Evolutionary conservation across 331 rosid species (phyloP).

Genomic region (Acacia concinna): DNA sequence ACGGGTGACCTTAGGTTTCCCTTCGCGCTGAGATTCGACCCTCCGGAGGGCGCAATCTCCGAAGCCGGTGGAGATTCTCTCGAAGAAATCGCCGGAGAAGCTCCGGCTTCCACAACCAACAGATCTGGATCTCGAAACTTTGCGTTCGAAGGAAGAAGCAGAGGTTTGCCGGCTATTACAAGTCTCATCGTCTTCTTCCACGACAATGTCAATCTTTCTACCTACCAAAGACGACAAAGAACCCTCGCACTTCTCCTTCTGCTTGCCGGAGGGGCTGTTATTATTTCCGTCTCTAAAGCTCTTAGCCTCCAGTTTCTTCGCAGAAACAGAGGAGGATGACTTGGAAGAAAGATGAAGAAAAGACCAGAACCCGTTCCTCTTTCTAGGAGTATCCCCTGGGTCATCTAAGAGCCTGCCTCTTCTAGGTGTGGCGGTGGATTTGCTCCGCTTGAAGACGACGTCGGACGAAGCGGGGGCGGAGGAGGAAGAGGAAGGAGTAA

Average conservation of each 20-base stretch:
- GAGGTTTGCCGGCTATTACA: conserved; percentile 16
- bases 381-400: conserved; percentile 57
- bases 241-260: conserved; percentile 40
- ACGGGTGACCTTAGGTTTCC: conserved; percentile 46
- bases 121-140: conserved; percentile 94
- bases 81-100: conserved; percentile 91
- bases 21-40: conserved; percentile 89
- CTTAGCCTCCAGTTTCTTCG: conserved; percentile 44
- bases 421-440: conserved; percentile 71
- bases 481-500: conserved; percentile 11
- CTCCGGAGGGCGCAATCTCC: conserved; percentile 91
- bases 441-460: conserved; percentile 68
- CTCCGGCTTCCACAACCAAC: conserved; percentile 96
- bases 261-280: conserved; percentile 19
- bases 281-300: conserved; percentile 42
- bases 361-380: conserved; percentile 80
- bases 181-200: conserved; percentile 55
- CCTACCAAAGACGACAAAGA: conserved; percentile 46
- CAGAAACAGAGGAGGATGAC: conserved; percentile 30
- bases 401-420: conserved; percentile 40
- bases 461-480: conserved; percentile 15
- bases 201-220: conserved; percentile 36
- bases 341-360: conserved; percentile 61
- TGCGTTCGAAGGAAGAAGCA: conserved; percentile 73
- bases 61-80: conserved; percentile 94